phyloP scores from a whole-genome alignment of 208 protist genomes.

The Leptomonas seymouri region DNA sequence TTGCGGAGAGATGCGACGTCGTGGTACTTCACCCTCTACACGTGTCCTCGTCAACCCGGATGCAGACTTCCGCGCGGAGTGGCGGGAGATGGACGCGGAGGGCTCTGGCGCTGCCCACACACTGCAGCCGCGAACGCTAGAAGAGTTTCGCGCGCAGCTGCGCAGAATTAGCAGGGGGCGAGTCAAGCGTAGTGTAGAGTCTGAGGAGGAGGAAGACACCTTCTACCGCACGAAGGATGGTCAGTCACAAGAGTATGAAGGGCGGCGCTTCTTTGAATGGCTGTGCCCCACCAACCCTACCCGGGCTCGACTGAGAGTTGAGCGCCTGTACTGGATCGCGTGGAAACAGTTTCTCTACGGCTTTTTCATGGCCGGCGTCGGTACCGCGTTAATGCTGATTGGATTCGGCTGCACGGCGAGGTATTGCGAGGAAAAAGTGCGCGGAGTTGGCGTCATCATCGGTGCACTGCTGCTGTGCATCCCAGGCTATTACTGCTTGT shows the following conservation, averaged over 20 bases:
- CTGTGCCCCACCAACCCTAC: slow-evolving; percentile 53
- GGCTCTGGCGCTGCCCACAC: neutral
- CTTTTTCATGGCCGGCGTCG: slow-evolving; percentile 72
- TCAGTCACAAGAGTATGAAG: slow-evolving; percentile 13
- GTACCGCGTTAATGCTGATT: slow-evolving; percentile 48
- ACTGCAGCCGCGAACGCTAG: slow-evolving; percentile 21
- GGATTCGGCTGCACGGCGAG: slow-evolving; percentile 34
- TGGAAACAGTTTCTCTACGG: slow-evolving; percentile 64
- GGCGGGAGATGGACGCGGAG: slow-evolving; percentile 15
- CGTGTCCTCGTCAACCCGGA: slow-evolving; percentile 8
- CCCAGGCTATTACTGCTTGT: slow-evolving; percentile 77
- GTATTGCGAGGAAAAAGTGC: slow-evolving; percentile 36
- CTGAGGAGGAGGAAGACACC: slow-evolving; percentile 54
- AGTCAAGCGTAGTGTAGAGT: slow-evolving; percentile 29
- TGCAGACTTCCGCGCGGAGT: slow-evolving; percentile 24
- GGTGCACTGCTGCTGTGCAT: slow-evolving; percentile 51
- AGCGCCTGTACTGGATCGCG: slow-evolving; percentile 76
- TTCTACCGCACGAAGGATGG: slow-evolving; percentile 40
- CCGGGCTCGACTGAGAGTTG: slow-evolving; percentile 56
- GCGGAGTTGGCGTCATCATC: slow-evolving; percentile 50
- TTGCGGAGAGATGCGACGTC: slow-evolving; percentile 1
- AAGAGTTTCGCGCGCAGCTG: slow-evolving; percentile 32
- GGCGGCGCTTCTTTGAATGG: slow-evolving; percentile 48
- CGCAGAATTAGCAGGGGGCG: neutral
- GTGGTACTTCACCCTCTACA: neutral